Base-by-base conservation (phyloP, 495 filamentous ascomycete genomes). In the Geopyxis carbonaria region DNA sequence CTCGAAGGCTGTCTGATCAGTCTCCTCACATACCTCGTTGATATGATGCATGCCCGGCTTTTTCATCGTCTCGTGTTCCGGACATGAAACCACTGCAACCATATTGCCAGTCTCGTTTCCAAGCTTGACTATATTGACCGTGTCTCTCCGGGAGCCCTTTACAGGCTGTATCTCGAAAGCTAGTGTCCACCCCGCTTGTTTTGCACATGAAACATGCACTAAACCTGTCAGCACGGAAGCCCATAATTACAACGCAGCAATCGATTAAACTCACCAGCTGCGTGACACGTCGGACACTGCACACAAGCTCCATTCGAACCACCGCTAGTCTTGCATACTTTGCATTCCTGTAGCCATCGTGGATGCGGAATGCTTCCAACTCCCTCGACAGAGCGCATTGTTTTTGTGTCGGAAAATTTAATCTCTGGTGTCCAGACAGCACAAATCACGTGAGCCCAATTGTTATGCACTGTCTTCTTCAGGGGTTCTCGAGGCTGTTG, bases 401-500 rank as follows among this genome's bases (percentile, higher is more conserved):
- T 72, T 43, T 76, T 73, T 15, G 85, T 76, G 53, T 80, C 78
- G 18, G 76, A 80, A 55, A 92, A 95, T 52, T 83, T 91, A 47
- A 93, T 74, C 51, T 94, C 89, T 0, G 84, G 80, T 7, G 76
- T 81, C 75, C 78, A 94, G 22, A 94, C 64, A 3, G 89, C 84
- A 50, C 89, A 99, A 29, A 75, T 70, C 20, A 94, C 82, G 53
- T 99, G 89, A n/a, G 92, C 80, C 89, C 89, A 99, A 50, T 95
- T 94, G 59, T 94, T 94, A 42, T 82, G 78, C 6, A 76, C 73
- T 0, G 89, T 99, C 21, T 80, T 68, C 63, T 99, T 99, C 38
- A 99, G 60, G 2, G 89, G 76, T 49, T 95, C 89, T 13, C 91
- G 80, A 20, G 89, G 89, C 49, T 79, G 70, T 16, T 77, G 59